phyloP scores from a whole-genome alignment of 805 yeast species.

The Pichia thaimueangensis region DNA sequence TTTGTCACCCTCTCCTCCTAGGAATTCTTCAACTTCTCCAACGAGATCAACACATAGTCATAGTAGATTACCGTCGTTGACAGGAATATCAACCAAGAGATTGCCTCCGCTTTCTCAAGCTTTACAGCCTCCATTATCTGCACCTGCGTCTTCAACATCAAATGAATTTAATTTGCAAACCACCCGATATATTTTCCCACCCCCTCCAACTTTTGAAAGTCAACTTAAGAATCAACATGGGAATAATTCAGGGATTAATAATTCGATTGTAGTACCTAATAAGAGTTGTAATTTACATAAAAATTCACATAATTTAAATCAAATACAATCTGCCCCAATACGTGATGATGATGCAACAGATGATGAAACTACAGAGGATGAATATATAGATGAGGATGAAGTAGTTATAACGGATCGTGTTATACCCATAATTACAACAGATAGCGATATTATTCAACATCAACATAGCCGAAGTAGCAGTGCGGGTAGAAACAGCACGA shows the following conservation, averaged over 20 bases:
- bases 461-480: background rate
- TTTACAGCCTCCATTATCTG: constrained; percentile 6
- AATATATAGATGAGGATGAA: constrained; percentile 19
- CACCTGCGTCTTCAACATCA: constrained; percentile 2
- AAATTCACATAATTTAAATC: background rate
- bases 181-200: constrained; percentile 1
- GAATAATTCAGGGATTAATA: background rate
- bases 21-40: constrained; percentile 6
- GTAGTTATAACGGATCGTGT: constrained; percentile 9
- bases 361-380: constrained; percentile 17
- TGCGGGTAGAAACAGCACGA: background rate
- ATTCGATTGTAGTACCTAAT: background rate
- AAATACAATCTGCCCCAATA: background rate
- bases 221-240: background rate
- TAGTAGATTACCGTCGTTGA: constrained; percentile 1
- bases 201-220: constrained; percentile 4
- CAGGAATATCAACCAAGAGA: constrained; percentile 2
- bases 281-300: background rate
- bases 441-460: background rate
- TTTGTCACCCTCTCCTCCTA: constrained; percentile 13
- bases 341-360: constrained; percentile 3
- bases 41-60: constrained; percentile 1
- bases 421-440: background rate
- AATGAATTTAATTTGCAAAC: background rate
- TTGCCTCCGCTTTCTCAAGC: constrained; percentile 5